Evolutionary conservation across 1,284 basidiomycete genomes (phyloP).

Genomic region (Ganoderma lucidum): DNA sequence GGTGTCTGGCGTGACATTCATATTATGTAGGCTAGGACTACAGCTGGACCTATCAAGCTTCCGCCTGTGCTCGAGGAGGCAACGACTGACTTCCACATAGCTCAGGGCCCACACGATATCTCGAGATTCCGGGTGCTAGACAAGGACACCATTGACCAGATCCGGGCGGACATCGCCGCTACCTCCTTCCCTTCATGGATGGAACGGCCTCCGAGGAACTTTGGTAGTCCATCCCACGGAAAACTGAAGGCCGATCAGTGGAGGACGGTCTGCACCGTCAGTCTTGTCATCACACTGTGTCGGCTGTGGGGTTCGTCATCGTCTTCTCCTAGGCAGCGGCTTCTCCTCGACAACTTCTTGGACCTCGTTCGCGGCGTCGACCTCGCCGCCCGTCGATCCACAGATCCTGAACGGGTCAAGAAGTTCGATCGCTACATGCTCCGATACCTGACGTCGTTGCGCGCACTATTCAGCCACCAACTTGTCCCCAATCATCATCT

Average conservation of each 20-base stretch:
- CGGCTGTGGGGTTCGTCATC: slow-evolving; percentile 43
- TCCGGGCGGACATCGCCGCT: slow-evolving; percentile 40
- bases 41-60: background rate
- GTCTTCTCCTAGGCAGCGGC: slow-evolving; percentile 6
- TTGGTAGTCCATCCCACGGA: slow-evolving; percentile 42
- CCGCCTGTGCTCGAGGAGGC: slow-evolving; percentile 4
- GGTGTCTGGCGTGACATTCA: too few relatives aligned
- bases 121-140: background rate
- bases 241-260: slow-evolving; percentile 50
- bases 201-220: slow-evolving; percentile 37
- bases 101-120: background rate
- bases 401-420: slow-evolving; percentile 1
- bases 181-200: slow-evolving; percentile 43
- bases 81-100: slow-evolving; percentile 1
- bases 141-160: slow-evolving; percentile 31
- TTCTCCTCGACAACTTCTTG: slow-evolving; percentile 46
- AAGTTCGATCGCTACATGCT: slow-evolving; percentile 40
- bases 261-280: slow-evolving; percentile 38
- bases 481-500: slow-evolving; percentile 50
- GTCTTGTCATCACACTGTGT: slow-evolving; percentile 44
- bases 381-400: slow-evolving; percentile 14
- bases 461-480: slow-evolving; percentile 38
- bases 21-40: background rate
- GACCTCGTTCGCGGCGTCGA: slow-evolving; percentile 14
- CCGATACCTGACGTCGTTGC: slow-evolving; percentile 40